Conservation (phyloP, 495 filamentous ascomycete genomes). For the Poronia punctata region DNA sequence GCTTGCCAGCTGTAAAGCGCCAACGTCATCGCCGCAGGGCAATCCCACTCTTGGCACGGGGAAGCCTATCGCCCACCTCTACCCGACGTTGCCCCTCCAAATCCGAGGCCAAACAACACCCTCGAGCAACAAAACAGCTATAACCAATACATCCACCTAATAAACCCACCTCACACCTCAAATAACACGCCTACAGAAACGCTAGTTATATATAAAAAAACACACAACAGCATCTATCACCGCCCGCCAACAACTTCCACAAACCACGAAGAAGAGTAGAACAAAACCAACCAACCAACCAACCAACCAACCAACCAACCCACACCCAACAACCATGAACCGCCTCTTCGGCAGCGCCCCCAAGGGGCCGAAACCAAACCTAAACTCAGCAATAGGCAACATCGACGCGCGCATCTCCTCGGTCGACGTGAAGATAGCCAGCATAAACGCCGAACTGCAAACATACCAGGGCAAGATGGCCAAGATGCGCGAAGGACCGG, state of each 20-base stretch:
- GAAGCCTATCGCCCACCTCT: too few relatives aligned
- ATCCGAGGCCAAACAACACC: background rate
- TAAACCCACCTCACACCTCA: background rate
- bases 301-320: too few relatives aligned
- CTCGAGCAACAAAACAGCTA: background rate
- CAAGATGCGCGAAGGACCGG: conserved; percentile 95
- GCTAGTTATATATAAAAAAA: too few relatives aligned
- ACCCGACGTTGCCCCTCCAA: conserved; percentile 8
- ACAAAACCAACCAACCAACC: too few relatives aligned
- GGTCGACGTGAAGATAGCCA: conserved; percentile 91
- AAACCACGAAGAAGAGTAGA: too few relatives aligned
- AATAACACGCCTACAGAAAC: too few relatives aligned
- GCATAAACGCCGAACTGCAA: conserved; percentile 83
- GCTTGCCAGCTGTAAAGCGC: background rate
- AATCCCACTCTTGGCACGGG: too few relatives aligned
- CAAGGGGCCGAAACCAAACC: conserved; percentile 84
- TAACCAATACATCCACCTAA: background rate
- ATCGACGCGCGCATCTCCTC: conserved; percentile 82
- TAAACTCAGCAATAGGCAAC: conserved; percentile 78
- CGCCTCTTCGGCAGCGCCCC: conserved; percentile 86
- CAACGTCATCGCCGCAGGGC: conserved; percentile 6
- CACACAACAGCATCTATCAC: too few relatives aligned
- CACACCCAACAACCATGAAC: conserved; percentile 59
- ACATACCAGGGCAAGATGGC: conserved; percentile 80
- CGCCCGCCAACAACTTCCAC: too few relatives aligned